A percentile compares a stretch with the other conserved stretches of the same genome.
Conservation (phyloP, 2,329 filamentous ascomycete genomes). For the Leptographium wingfieldii region DNA sequence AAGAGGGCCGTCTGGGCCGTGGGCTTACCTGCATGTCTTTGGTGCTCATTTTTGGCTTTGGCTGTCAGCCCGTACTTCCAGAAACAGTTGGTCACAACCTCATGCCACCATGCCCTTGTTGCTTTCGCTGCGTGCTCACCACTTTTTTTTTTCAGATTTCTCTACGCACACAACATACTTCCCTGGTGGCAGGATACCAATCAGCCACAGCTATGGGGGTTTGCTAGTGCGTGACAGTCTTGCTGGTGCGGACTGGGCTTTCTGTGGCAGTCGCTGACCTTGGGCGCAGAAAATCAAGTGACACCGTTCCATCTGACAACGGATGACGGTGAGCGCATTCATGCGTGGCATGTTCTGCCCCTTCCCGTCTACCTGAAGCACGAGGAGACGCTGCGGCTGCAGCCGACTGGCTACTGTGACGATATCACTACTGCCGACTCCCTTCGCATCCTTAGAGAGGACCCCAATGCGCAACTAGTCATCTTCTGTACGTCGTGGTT, state of each 20-base stretch:
- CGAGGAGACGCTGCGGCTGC: conserved; percentile 46
- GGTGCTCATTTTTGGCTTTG: conserved; percentile 51
- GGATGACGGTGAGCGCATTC: conserved; percentile 62
- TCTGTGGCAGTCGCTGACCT: background rate
- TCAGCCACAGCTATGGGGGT: conserved; percentile 71
- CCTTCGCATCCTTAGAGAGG: conserved; percentile 49
- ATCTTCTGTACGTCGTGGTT: conserved; percentile 44
- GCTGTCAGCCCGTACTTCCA: conserved; percentile 62
- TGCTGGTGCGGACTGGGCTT: background rate
- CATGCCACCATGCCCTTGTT: background rate
- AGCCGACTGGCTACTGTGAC: conserved; percentile 33
- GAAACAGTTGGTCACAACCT: conserved; percentile 49
- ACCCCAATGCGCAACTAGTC: conserved; percentile 50
- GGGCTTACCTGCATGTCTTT: conserved; percentile 48
- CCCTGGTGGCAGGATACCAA: conserved; percentile 60
- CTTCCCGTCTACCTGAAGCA: conserved; percentile 62
- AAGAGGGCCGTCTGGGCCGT: conserved; percentile 38
- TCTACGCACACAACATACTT: conserved; percentile 74
- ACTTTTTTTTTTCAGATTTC: conserved; percentile 38
- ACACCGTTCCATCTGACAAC: conserved; percentile 71
- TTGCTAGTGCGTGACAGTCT: conserved; percentile 46
- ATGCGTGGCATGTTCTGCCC: conserved; percentile 85
- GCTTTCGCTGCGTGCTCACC: background rate
- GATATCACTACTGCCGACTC: conserved; percentile 45
- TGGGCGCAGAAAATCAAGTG: conserved; percentile 65